Evolutionary conservation across 2,329 filamentous ascomycete species (phyloP).

Genomic region (Paracoccidioides brasiliensis): DNA sequence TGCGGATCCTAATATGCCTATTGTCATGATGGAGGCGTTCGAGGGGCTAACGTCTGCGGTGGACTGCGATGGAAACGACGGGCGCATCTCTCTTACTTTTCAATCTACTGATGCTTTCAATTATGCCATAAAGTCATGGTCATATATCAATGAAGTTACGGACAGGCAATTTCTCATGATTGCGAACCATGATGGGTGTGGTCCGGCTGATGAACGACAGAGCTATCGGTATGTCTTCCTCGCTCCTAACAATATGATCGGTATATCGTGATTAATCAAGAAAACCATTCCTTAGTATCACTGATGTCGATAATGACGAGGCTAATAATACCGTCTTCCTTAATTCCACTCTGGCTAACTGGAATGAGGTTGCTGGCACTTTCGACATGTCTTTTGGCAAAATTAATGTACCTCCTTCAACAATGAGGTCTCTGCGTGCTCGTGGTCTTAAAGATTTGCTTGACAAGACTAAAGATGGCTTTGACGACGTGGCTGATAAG

Average conservation of each 20-base stretch:
- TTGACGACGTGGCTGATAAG: conserved; percentile 8
- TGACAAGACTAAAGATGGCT: conserved; percentile 6
- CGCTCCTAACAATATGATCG: not conserved
- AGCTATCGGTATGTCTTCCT: conserved; percentile 14
- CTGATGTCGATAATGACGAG: conserved; percentile 13
- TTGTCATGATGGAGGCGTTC: conserved; percentile 24
- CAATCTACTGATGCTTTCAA: conserved; percentile 17
- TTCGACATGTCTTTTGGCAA: conserved; percentile 18
- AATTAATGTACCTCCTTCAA: conserved; percentile 2
- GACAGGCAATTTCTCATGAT: conserved; percentile 21
- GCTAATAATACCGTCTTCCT: conserved; percentile 10
- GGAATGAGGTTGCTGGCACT: conserved; percentile 14
- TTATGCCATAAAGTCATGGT: conserved; percentile 19
- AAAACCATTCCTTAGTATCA: conserved; percentile 9
- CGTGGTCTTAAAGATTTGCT: conserved; percentile 3
- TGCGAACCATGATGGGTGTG: conserved; percentile 22
- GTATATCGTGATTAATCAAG: not conserved
- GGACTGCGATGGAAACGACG: conserved; percentile 17
- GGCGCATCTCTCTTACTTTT: conserved; percentile 19
- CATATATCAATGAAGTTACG: conserved; percentile 18
- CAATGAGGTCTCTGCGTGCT: not conserved
- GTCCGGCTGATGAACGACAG: conserved; percentile 17
- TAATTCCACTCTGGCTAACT: conserved; percentile 10
- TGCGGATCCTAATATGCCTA: conserved; percentile 17
- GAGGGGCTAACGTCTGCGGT: conserved; percentile 18